A percentile compares a stretch with the other conserved stretches of the same genome.
Evolutionary conservation across 1,284 basidiomycete genomes (phyloP).

Genomic region (Ganoderma resinaceum): DNA sequence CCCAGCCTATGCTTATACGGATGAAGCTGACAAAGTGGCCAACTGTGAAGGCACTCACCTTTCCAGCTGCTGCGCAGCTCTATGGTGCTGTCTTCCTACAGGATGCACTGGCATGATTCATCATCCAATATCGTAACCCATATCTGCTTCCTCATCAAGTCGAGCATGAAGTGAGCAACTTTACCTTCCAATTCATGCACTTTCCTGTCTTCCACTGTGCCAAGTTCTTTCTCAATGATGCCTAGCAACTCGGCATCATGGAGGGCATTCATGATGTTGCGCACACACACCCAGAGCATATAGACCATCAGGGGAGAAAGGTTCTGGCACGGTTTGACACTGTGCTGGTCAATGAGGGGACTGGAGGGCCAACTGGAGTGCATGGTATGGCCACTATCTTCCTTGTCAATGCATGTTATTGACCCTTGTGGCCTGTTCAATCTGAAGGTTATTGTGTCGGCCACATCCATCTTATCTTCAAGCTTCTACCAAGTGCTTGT

Average conservation of each 20-base stretch:
- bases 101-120: slow-evolving; percentile 38
- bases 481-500: slow-evolving; percentile 24
- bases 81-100: slow-evolving; percentile 39
- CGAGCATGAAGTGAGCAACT: neutral
- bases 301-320: neutral
- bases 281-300: slow-evolving; percentile 18
- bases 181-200: slow-evolving; percentile 10
- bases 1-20: neutral
- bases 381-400: neutral
- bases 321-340: slow-evolving; percentile 24
- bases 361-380: neutral
- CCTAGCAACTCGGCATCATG: neutral
- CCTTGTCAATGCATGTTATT: too few species aligned
- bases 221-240: slow-evolving; percentile 19
- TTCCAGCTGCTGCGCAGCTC: neutral
- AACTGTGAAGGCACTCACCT: neutral
- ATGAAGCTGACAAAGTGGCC: neutral
- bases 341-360: slow-evolving; percentile 7
- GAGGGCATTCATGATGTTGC: slow-evolving; percentile 8
- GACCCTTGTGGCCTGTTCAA: neutral
- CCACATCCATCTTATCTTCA: slow-evolving; percentile 29
- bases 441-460: slow-evolving; percentile 30
- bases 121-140: slow-evolving; percentile 23
- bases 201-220: slow-evolving; percentile 24
- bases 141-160: slow-evolving; percentile 4